Evolutionary conservation across 2,329 filamentous ascomycete genomes (phyloP).

Genomic region (Colletotrichum kahawae): DNA sequence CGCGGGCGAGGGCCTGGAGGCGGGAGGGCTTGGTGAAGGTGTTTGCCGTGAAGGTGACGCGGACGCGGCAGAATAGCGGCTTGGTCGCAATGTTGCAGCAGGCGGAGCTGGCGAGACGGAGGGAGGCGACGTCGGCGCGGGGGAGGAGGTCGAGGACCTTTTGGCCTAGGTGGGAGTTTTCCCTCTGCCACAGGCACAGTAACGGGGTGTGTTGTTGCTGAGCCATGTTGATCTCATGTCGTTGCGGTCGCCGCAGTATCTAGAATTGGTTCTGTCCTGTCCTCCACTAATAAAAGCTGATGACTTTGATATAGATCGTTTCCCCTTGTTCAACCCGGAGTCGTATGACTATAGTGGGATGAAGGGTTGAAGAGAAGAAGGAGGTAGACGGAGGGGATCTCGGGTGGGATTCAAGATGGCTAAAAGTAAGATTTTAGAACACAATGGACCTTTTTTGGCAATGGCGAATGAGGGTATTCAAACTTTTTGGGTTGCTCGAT

Average conservation of each 20-base stretch:
- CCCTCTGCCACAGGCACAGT: constrained; percentile 61
- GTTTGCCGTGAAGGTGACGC: constrained; percentile 73
- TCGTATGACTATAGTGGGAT: not conserved
- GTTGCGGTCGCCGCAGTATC: constrained; percentile 23
- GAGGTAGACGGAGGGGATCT: not conserved
- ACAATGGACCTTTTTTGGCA: not conserved
- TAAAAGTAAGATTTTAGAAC: constrained; percentile 1
- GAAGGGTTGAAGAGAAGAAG: not conserved
- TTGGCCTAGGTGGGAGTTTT: constrained; percentile 48
- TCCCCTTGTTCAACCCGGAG: not conserved
- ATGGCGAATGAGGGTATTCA: not conserved
- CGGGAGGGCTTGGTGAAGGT: constrained; percentile 78
- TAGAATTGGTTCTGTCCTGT: not conserved
- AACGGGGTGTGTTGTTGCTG: constrained; percentile 46
- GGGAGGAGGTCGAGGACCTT: constrained; percentile 54
- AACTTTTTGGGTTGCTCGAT: not conserved
- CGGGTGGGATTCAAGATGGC: not conserved
- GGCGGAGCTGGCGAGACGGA: constrained; percentile 73
- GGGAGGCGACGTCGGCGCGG: constrained; percentile 57
- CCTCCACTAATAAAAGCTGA: not conserved
- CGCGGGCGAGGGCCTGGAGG: constrained; percentile 75
- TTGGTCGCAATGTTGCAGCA: constrained; percentile 74
- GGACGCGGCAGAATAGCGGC: constrained; percentile 71
- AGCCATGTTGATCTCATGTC: constrained; percentile 60
- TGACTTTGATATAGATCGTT: not conserved